Percentiles rank a stretch among this genome's conserved stretches.
Conservation (phyloP, 2,329 filamentous ascomycete species). For the Myriosclerotinia curreyana region DNA sequence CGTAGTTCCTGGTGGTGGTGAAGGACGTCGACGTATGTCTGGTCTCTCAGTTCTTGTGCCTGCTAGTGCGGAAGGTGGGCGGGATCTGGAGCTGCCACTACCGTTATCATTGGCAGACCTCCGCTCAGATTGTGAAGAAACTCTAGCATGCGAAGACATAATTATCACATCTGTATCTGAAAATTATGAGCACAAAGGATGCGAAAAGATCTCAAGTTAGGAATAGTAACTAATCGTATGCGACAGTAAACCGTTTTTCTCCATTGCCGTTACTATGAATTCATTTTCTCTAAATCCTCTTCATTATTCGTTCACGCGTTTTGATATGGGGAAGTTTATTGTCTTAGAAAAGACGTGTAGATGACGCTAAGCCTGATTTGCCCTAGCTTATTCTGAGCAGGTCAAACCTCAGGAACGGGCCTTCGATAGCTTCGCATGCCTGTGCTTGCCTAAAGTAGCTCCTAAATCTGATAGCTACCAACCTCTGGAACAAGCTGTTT, state of each 20-base stretch:
- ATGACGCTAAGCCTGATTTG: constrained; percentile 15
- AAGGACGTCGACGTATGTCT: constrained; percentile 33
- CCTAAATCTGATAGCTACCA: constrained; percentile 21
- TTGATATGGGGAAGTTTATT: constrained; percentile 18
- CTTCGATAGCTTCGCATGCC: constrained; percentile 22
- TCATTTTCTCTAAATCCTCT: constrained; percentile 6
- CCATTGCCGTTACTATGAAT: constrained; percentile 15
- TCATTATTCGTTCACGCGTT: constrained; percentile 16
- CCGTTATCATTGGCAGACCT: constrained; percentile 36
- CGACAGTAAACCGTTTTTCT: constrained; percentile 15
- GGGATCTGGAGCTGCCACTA: constrained; percentile 34
- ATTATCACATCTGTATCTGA: constrained; percentile 33
- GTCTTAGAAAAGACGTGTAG: constrained; percentile 15
- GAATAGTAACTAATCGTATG: constrained; percentile 11
- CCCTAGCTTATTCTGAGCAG: neutral
- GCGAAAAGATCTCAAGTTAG: constrained; percentile 7
- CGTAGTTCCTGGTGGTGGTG: constrained; percentile 31
- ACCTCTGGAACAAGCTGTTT: constrained; percentile 17
- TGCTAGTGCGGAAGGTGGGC: constrained; percentile 34
- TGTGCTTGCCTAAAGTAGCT: constrained; percentile 24
- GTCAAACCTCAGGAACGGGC: constrained; percentile 19
- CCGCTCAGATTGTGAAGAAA: constrained; percentile 36
- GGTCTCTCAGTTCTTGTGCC: constrained; percentile 27
- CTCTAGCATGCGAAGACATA: constrained; percentile 40
- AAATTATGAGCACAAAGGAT: constrained; percentile 16